phyloP scores from a whole-genome alignment of 371 early-diverging fungal genomes.

The Blastocladiella emersonii region DNA sequence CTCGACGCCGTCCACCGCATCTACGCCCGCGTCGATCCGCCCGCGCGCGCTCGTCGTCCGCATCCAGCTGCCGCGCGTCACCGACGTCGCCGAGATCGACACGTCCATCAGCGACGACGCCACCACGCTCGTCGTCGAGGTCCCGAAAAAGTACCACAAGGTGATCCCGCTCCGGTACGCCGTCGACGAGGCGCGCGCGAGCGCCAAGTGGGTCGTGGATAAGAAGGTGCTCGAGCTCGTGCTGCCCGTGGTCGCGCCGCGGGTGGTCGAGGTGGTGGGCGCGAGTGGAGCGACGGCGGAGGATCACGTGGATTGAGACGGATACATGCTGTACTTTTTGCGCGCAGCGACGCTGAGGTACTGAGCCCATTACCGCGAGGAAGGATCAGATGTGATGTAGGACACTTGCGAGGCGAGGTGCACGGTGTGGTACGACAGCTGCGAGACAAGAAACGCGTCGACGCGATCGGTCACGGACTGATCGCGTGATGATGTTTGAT shows the following conservation, averaged over 20 bases:
- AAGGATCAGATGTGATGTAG: too few species aligned
- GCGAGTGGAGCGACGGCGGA: too few species aligned
- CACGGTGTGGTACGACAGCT: too few species aligned
- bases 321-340: too few species aligned
- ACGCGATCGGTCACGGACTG: too few species aligned
- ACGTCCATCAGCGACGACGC: background rate
- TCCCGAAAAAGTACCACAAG: background rate
- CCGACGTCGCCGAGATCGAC: background rate
- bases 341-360: too few species aligned
- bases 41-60: background rate
- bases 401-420: too few species aligned
- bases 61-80: background rate
- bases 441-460: too few species aligned
- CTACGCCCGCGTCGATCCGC: background rate
- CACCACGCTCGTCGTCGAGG: background rate
- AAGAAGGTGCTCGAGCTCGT: background rate
- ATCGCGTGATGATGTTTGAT: too few species aligned
- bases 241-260: background rate
- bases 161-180: background rate
- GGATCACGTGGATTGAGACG: too few species aligned
- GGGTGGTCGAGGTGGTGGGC: too few species aligned
- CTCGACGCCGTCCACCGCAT: background rate
- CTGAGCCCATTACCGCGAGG: too few species aligned
- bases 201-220: constrained; percentile 1
- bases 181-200: background rate